Evolutionary conservation across 2,329 filamentous ascomycete species (phyloP), one percentile per base, ranked within the genome.

Genomic region (Aspergillus spinulosporus): DNA sequence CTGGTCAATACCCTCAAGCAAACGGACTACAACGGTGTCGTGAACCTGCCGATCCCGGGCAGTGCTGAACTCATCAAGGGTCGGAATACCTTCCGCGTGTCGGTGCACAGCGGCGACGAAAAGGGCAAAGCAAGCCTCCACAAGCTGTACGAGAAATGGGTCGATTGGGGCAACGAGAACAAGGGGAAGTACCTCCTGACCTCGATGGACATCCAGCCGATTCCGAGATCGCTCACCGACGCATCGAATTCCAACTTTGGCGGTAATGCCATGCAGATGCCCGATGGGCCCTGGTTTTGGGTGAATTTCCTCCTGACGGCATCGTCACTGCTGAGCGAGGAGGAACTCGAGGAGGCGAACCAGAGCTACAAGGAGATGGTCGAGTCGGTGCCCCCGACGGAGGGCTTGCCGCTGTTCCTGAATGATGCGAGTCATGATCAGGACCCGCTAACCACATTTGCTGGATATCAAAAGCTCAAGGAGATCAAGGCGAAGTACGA

Each of bases 191-290:
- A 57, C 44, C 0, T 49, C 7, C 3, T 52, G 2, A 49, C 49
- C 6, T 49, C 43, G 26, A 32, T 57, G 3, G 54, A 57, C 21
- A 44, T 57, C 15, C 54, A 57, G 43, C 54, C 54, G 1, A 14
- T 57, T 12, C 54, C 54, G 21, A 48, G 42, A 11, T 47, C 54
- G 12, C 31, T 57, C 9, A 57, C 54, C 9, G 54, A 57, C 26
- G 54, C 54, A 1, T 49, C 44, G 7, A 57, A 52, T 8, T n/a
- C 43, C 4, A 37, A 52, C 14, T 44, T 49, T 4, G 54, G 54
- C 8, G 54, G 54, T 3, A 56, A 56, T n/a, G 48, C 54, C 1
- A 56, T 56, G 54, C 54, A 51, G 26, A 56, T 56, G 54, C 54
- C 54, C 2, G 54, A 56, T 21, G 54, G 54, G 8, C 54, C 54